Evolutionary conservation across 192 early-diverging fungal genomes (phyloP), one percentile per base, ranked within the genome.

Genomic region (Podila epicladia): DNA sequence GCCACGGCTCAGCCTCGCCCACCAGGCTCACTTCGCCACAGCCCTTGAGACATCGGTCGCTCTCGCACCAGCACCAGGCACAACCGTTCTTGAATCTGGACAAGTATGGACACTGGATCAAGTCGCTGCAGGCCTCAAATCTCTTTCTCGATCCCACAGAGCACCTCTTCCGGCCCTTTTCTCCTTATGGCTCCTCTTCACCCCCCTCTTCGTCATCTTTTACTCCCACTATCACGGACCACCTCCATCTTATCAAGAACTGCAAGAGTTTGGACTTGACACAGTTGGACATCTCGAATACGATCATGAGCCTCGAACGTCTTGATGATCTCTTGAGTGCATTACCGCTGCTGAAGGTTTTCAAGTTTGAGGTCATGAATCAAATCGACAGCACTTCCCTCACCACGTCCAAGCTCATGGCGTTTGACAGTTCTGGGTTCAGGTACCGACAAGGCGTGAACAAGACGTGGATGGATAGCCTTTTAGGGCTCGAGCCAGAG

Each of bases 331-430:
- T 80, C 4, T 29, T 80, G 11, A 51, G 77, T 49, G 51, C 66
- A 31, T 28, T 80, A 32, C 71, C 77, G 17, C 32, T 9, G 32
- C 77, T 80, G 45, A 72, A 69, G 24, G 57, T 72, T n/a, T 80
- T 80, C 62, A 67, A 73, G 35, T 80, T 80, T 55, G 77, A 80
- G 38, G 58, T 80, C 20, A 49, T 80, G 62, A 80, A 80, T 67
- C 67, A 73, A 41, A 31, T 31, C 37, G 48, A 62, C 59, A 28
- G 13, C 24, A 45, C 31, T 48, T 58, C 38, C 26, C 65, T 19
- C 24, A 57, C 22, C 20, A 57, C 5, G 5, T 69, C 38, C 29
- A 69, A 15, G 32, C 29, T 58, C 12, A 9, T 67, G 13, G 33
- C 6, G 28, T 32, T 55, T 55, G 53, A 31, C 41, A 22, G 57